Evolutionary conservation across 257 asterid species (phyloP).

Genomic region (Petunia axillaris): DNA sequence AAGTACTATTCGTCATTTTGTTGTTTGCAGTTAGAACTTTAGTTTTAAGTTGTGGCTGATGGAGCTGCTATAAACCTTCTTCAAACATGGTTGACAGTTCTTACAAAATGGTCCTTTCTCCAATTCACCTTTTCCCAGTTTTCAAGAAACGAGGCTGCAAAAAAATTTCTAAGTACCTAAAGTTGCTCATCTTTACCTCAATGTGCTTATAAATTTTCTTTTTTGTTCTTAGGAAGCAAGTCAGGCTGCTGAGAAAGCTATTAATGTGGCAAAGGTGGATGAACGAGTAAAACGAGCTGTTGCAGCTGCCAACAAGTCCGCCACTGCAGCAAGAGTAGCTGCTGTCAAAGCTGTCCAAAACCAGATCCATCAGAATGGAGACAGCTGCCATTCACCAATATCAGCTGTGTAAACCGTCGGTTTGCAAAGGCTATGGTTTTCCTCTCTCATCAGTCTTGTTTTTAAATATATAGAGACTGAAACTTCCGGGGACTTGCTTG

Average conservation of each 20-base stretch:
- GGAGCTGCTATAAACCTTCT: not conserved
- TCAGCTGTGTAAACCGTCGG: slow-evolving; percentile 21
- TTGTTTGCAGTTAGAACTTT: not conserved
- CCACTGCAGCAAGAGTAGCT: slow-evolving; percentile 58
- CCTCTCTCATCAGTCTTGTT: not conserved
- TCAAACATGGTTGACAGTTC: not conserved
- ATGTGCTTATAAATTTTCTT: slow-evolving; percentile 21
- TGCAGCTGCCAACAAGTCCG: slow-evolving; percentile 52
- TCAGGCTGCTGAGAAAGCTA: slow-evolving; percentile 44
- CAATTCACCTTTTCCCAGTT: too few species aligned
- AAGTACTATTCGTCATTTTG: not conserved
- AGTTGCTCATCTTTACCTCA: not conserved
- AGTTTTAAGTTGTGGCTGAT: not conserved
- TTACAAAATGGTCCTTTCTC: not conserved
- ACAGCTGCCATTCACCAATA: slow-evolving; percentile 17
- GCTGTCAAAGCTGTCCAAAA: slow-evolving; percentile 58
- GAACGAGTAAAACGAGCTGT: slow-evolving; percentile 50
- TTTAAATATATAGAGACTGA: slow-evolving; percentile 25
- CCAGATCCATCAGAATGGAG: slow-evolving; percentile 38
- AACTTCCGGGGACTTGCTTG: slow-evolving; percentile 31
- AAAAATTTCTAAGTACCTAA: not conserved
- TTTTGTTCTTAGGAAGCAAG: slow-evolving; percentile 45
- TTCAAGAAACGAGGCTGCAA: not conserved
- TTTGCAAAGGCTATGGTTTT: not conserved
- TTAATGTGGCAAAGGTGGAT: slow-evolving; percentile 35